phyloP scores from a whole-genome alignment of 768 basidiomycete species.

The Russula earlei region DNA sequence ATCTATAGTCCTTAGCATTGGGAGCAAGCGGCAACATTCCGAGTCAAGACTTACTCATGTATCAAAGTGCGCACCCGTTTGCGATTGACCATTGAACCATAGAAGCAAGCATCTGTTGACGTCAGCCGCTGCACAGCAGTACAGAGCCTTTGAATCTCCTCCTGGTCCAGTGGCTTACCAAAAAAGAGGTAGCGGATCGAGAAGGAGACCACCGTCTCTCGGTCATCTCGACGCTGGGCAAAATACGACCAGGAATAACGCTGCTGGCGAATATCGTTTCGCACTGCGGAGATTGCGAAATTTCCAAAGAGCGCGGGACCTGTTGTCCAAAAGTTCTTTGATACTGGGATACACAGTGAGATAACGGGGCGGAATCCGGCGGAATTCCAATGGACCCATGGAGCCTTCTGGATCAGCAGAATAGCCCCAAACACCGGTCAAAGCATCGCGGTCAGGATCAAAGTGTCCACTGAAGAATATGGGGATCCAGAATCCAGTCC shows the following conservation, averaged over 20 bases:
- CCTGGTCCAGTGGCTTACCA: conserved; percentile 15
- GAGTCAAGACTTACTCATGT: conserved; percentile 18
- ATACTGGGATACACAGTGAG: conserved; percentile 24
- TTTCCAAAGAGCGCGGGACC: conserved; percentile 26
- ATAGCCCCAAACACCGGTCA: conserved; percentile 1
- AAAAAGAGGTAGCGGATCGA: conserved; percentile 20
- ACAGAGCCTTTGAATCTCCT: conserved; percentile 20
- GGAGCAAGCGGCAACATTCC: background rate
- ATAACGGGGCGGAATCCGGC: conserved; percentile 20
- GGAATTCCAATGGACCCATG: conserved; percentile 20
- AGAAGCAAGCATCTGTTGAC: conserved; percentile 24
- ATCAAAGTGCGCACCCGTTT: conserved; percentile 19
- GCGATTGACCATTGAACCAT: conserved; percentile 10
- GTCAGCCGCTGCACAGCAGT: conserved; percentile 17
- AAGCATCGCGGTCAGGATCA: conserved; percentile 1
- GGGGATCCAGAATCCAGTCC: background rate
- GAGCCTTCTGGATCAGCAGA: background rate
- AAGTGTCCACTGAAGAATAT: conserved; percentile 2
- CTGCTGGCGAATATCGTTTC: conserved; percentile 20
- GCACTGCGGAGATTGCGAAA: conserved; percentile 25
- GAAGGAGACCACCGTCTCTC: conserved; percentile 24
- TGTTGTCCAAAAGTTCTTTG: conserved; percentile 19
- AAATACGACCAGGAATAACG: conserved; percentile 28
- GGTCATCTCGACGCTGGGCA: conserved; percentile 23
- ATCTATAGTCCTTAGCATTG: conserved; percentile 1